phyloP scores from a whole-genome alignment of 768 basidiomycete species.

The Collybia sordida region DNA sequence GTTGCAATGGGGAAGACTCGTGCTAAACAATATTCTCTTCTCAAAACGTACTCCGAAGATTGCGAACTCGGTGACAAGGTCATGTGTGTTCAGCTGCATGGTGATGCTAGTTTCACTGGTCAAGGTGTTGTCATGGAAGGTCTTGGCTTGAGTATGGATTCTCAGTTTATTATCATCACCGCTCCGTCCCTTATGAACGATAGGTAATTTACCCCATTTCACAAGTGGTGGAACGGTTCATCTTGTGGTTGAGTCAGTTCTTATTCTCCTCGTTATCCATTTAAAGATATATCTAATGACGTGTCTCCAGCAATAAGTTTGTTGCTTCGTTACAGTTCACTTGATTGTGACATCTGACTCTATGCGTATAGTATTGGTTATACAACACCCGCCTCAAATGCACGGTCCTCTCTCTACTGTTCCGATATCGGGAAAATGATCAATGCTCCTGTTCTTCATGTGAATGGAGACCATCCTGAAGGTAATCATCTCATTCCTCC shows the following conservation, averaged over 20 bases:
- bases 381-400: conserved; percentile 83
- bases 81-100: conserved; percentile 89
- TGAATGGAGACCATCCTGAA: conserved; percentile 91
- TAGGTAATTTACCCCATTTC: conserved; percentile 87
- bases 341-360: background rate
- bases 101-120: conserved; percentile 89
- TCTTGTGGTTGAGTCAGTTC: conserved; percentile 82
- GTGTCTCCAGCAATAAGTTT: conserved; percentile 54
- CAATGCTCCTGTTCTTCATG: conserved; percentile 84
- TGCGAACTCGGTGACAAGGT: conserved; percentile 66
- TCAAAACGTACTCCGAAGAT: conserved; percentile 59
- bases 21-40: conserved; percentile 83
- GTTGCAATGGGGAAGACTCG: conserved; percentile 89
- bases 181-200: no score
- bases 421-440: conserved; percentile 91
- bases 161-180: background rate
- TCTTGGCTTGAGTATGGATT: conserved; percentile 70
- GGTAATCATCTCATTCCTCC: conserved; percentile 35
- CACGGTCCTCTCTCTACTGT: conserved; percentile 85
- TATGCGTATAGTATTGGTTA: conserved; percentile 74
- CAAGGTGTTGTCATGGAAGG: conserved; percentile 91
- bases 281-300: background rate
- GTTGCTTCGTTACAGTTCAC: conserved; percentile 6
- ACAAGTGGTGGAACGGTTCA: conserved; percentile 90
- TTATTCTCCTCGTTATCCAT: background rate